Percentiles rank a stretch among this genome's conserved stretches.
phyloP scores from a whole-genome alignment of 441 rosid genomes.

The Capsella rubella region DNA sequence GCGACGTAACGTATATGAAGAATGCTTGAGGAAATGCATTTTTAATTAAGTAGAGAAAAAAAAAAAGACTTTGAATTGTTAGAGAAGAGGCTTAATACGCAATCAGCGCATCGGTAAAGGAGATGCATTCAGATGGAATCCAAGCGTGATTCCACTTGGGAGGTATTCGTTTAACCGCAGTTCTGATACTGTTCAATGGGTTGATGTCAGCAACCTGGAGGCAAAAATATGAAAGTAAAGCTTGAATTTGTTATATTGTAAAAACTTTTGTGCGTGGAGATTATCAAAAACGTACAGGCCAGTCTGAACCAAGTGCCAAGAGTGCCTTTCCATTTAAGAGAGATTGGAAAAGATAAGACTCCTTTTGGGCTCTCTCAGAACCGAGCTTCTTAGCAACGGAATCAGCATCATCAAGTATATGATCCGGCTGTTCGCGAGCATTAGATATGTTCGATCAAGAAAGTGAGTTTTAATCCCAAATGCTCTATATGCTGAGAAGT shows the following conservation, averaged over 20 bases:
- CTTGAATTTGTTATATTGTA: background rate
- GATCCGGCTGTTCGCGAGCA: constrained; percentile 80
- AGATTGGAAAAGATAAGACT: constrained; percentile 69
- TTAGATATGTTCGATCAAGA: constrained; percentile 22
- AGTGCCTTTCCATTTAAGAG: constrained; percentile 62
- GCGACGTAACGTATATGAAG: constrained; percentile 22
- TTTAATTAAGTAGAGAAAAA: too few relatives aligned
- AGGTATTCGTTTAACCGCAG: constrained; percentile 81
- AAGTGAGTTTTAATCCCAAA: background rate
- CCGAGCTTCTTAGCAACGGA: constrained; percentile 79
- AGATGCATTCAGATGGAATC: constrained; percentile 76
- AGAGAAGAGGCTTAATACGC: constrained; percentile 62
- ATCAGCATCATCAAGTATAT: constrained; percentile 85
- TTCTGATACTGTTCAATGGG: constrained; percentile 71
- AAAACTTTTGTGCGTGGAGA: background rate
- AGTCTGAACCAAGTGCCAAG: constrained; percentile 90
- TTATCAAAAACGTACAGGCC: constrained; percentile 74
- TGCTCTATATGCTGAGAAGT: constrained; percentile 14
- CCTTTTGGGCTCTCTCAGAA: constrained; percentile 66
- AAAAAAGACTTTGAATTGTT: background rate
- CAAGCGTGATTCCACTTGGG: constrained; percentile 77
- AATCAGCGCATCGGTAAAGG: constrained; percentile 65
- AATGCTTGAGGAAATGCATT: constrained; percentile 2
- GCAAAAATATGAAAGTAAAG: constrained; percentile 10
- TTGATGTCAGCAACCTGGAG: constrained; percentile 70